Conservation (phyloP, 2,329 filamentous ascomycete species). For the Ophiostoma populinum region DNA sequence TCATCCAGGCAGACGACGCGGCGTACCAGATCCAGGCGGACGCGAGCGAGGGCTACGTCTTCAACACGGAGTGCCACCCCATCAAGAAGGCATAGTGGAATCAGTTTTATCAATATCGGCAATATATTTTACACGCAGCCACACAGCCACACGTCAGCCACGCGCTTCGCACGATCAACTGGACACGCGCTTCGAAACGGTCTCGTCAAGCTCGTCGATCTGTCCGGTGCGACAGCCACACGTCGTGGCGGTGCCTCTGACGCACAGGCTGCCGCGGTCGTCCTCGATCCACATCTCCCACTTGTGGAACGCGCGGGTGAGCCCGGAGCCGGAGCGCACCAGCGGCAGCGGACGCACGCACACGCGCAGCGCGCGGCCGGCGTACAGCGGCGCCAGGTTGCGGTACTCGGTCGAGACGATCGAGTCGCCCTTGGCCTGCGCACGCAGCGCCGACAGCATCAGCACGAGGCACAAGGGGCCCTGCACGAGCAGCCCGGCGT, state of each 20-base stretch:
- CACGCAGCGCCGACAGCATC: conserved; percentile 49
- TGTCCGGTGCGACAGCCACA: too few relatives aligned
- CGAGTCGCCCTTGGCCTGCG: conserved; percentile 23
- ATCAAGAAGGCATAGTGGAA: background rate
- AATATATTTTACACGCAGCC: too few relatives aligned
- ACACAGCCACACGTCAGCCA: conserved; percentile 1
- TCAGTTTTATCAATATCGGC: background rate
- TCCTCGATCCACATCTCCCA: conserved; percentile 53
- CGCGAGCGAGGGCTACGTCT: conserved; percentile 29
- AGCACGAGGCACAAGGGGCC: conserved; percentile 68
- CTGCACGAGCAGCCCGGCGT: conserved; percentile 64
- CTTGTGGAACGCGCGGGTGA: conserved; percentile 19
- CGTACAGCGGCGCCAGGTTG: conserved; percentile 70
- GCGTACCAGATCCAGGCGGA: conserved; percentile 29
- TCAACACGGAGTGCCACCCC: conserved; percentile 32
- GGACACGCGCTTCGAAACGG: too few relatives aligned
- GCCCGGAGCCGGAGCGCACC: conserved; percentile 23
- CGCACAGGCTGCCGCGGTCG: conserved; percentile 41
- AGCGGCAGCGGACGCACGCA: conserved; percentile 37
- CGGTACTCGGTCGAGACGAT: conserved; percentile 44
- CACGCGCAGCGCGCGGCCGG: conserved; percentile 49
- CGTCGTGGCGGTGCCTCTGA: conserved; percentile 29
- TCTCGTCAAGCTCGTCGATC: conserved; percentile 2
- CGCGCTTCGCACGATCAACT: background rate
- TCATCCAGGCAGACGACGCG: conserved; percentile 49